Evolutionary conservation across 768 basidiomycete species (phyloP).

Genomic region (Hygrocybe coccinea): DNA sequence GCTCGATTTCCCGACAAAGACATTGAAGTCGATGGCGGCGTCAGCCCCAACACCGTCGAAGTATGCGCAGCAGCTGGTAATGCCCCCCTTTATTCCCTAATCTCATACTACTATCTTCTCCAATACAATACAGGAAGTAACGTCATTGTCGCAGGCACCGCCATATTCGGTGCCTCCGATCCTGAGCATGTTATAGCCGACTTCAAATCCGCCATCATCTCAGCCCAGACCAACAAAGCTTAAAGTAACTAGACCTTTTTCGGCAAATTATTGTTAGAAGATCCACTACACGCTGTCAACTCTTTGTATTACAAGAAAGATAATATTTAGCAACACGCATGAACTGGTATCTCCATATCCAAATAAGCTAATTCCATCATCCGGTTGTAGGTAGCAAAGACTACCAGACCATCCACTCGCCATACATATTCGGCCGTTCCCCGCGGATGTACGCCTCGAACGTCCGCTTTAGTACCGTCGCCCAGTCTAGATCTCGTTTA

Average conservation of each 20-base stretch:
- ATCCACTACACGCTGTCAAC: neutral
- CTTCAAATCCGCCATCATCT: constrained; percentile 65
- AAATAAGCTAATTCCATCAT: too few relatives aligned
- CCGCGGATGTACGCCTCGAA: constrained; percentile 91
- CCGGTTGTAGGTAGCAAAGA: too few relatives aligned
- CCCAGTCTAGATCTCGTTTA: constrained; percentile 83
- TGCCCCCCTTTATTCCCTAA: neutral
- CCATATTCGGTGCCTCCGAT: constrained; percentile 79
- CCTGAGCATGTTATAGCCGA: constrained; percentile 72
- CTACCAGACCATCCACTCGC: constrained; percentile 66
- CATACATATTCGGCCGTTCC: constrained; percentile 93
- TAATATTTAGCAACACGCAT: too few relatives aligned
- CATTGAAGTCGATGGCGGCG: constrained; percentile 97
- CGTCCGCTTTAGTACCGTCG: constrained; percentile 89
- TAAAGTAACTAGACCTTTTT: too few relatives aligned
- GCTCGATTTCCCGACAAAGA: constrained; percentile 88
- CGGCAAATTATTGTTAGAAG: too few relatives aligned
- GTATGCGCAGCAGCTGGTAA: constrained; percentile 85
- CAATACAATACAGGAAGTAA: constrained; percentile 88
- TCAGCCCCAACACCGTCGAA: constrained; percentile 86
- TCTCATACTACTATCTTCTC: neutral
- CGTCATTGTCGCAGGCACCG: constrained; percentile 96
- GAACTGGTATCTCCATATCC: too few relatives aligned
- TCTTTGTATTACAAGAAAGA: too few relatives aligned
- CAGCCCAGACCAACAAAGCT: constrained; percentile 52